Base-by-base conservation (phyloP, 441 rosid genomes). In the Erodium chrysanthum region DNA sequence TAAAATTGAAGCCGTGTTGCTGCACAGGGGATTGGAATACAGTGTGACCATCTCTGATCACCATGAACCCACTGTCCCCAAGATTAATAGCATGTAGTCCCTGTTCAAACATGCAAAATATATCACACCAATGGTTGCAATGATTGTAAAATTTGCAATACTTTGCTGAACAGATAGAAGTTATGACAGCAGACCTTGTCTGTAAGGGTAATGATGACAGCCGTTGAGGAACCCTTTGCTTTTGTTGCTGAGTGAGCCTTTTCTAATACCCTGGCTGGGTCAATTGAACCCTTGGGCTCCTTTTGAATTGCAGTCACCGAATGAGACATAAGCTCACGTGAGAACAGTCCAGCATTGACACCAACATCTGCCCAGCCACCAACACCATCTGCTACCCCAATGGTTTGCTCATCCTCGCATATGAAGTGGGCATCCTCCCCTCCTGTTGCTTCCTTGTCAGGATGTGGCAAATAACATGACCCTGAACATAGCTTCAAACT, bases 341-440 rank as follows among this genome's bases (percentile, higher is more conserved):
- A 73, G 70, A 75, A 86, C 66, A 78, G 21, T 58, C 91, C 91
- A 0, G 91, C 78, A 71, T 88, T 77, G 65, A 88, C 66, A 64
- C 91, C 94, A 70, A 88, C 87, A 66, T 88, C 88, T 2, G 90
- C 93, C 93, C 93, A 88, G 58, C 93, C 93, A 21, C 93, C 93
- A 64, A 85, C 93, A 2, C 93, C 93, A 80, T 88, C 93, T 25
- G 90, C 90, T 73, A 88, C 83, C 64, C 93, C 88, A 35, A 88
- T 84, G 71, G 81, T 86, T 79, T 84, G 86, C 40, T 83, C 86
- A 50, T 80, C 86, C 21, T 29, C 76, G 50, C 85, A 83, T 60
- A 88, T 84, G 63, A 88, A 87, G 76, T 88, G 87, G 72, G 93
- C 89, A 70, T 88, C 94, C 73, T 88, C 94, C 69, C 94, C 91